Evolutionary conservation across 176 grass and related monocot species (phyloP).

Genomic region (Musa schizocarpa): DNA sequence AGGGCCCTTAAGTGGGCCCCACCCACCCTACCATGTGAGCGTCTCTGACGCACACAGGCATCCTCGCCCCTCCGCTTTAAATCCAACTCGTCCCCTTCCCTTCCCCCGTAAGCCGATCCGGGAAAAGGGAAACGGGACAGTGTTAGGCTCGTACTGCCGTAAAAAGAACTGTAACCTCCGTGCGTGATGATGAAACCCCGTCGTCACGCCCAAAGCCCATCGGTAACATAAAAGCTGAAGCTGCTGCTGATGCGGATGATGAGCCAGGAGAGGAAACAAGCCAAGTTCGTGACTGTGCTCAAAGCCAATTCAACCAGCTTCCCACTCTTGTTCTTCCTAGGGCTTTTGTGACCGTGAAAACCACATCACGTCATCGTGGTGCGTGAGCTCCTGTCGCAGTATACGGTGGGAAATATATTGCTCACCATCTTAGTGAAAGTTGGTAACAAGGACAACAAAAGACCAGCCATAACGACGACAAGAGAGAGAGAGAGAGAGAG

Average conservation of each 20-base stretch:
- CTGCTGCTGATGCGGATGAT: background rate
- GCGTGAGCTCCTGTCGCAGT: background rate
- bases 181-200: too few relatives aligned
- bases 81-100: background rate
- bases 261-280: too few relatives aligned
- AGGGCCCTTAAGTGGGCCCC: too few relatives aligned
- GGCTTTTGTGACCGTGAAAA: background rate
- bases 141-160: background rate
- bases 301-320: background rate
- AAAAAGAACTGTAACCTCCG: background rate
- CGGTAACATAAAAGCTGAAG: background rate
- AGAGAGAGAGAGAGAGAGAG: background rate
- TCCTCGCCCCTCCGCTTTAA: background rate
- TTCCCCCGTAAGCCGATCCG: background rate
- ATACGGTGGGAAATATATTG: background rate
- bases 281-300: background rate
- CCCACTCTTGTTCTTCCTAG: background rate
- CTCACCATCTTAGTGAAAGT: background rate
- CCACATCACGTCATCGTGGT: background rate
- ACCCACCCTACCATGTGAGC: background rate
- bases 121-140: too few relatives aligned
- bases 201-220: too few relatives aligned
- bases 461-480: background rate
- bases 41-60: background rate
- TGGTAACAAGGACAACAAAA: slow-evolving; percentile 1